Base-by-base conservation (phyloP, 306 rosid genomes). In the Trifolium subterraneum region DNA sequence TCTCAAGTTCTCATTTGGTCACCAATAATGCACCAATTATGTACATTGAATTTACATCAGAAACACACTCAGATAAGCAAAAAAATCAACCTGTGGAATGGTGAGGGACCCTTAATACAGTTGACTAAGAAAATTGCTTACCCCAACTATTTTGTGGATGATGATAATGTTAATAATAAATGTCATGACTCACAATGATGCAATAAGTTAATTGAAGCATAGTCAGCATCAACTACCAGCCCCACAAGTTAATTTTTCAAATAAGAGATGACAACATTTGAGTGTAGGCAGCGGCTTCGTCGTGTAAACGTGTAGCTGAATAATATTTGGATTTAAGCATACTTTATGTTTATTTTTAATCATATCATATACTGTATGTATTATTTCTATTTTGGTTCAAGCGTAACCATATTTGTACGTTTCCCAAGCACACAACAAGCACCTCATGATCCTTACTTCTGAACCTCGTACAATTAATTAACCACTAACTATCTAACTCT, bases 391-490 rank as follows among this genome's bases (percentile, higher is more conserved):
- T 33, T 45, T 72, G 56, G 56, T 20, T 73, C 56, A 39, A 79
- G 50, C 7, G 50, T 13, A 14, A 15, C 64, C 77, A 58, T 36
- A 70, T 14, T 66, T 56, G 74, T 22, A 35, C 55, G 70, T 19
- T 56, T 72, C 25, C 64, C 54, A n/a, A 68, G 31, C 61, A 51
- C 35, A 55, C 47, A 71, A 8, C n/a, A 51, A 63, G 77, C 67
- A 27, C 8, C 42, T 19, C 19, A 50, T n/a, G n/a, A n/a, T 33
- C 79, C 72, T 52, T 4, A 68, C 54, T 60, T 60, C 14, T 71
- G 79, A 87, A 81, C 88, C 89, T 89, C 79, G 84, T 83, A 87
- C 86, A 8, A 14, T 42, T 66, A 13, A 79, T 77, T 77, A 79
- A 83, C 65, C 38, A 65, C 72, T 64, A 61, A 61, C 70, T 71